phyloP scores from a whole-genome alignment of 2,329 filamentous ascomycete species.

The Cordyceps javanica region DNA sequence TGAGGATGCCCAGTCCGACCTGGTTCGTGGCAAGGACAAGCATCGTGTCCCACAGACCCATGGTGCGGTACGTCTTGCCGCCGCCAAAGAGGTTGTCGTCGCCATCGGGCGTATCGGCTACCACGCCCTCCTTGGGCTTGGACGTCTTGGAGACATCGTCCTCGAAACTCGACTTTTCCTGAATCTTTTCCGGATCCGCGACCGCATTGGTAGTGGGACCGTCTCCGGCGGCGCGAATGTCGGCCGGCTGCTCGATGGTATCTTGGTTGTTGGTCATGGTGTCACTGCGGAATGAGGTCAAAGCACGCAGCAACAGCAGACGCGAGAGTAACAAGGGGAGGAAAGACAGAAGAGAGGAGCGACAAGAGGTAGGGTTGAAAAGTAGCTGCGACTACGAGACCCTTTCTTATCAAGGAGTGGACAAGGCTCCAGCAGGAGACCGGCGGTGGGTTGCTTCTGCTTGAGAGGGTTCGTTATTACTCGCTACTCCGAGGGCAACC shows the following conservation, averaged over 20 bases:
- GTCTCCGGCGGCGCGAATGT: background rate
- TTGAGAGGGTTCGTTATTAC: background rate
- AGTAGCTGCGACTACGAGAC: background rate
- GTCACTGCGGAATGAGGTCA: background rate
- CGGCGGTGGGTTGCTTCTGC: background rate
- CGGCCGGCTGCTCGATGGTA: background rate
- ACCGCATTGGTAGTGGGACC: background rate
- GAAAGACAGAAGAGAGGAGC: background rate
- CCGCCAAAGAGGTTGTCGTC: constrained; percentile 10
- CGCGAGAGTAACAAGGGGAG: background rate
- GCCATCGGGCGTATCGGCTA: background rate
- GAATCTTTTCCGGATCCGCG: constrained; percentile 5
- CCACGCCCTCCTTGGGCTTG: constrained; percentile 4
- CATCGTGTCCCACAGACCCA: constrained; percentile 28
- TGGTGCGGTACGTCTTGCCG: constrained; percentile 27
- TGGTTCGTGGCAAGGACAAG: constrained; percentile 29
- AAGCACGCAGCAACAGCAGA: background rate
- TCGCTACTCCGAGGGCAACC: constrained; percentile 5
- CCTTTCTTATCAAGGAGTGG: background rate
- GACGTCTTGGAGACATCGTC: constrained; percentile 8
- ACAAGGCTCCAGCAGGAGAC: constrained; percentile 2
- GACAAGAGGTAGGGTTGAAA: background rate
- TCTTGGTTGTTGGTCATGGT: constrained; percentile 5
- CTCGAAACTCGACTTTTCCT: constrained; percentile 8
- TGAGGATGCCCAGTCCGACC: constrained; percentile 46